phyloP scores from a whole-genome alignment of 2,329 filamentous ascomycete species.

The Blumeria graminis region DNA sequence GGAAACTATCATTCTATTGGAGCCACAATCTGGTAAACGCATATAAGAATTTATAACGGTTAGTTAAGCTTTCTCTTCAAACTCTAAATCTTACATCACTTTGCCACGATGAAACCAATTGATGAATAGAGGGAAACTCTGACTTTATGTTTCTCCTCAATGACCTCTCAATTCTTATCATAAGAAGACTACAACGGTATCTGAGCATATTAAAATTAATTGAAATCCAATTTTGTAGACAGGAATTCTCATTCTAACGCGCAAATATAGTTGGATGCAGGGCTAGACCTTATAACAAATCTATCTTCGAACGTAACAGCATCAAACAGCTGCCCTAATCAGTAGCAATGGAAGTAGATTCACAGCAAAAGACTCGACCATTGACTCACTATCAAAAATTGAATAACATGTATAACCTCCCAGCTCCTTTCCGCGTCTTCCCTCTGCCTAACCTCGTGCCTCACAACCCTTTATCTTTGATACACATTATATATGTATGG shows the following conservation, averaged over 20 bases:
- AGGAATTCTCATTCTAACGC: background rate
- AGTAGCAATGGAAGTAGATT: constrained; percentile 3
- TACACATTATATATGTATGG: constrained; percentile 60
- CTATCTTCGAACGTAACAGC: background rate
- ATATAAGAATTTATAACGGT: too few species aligned
- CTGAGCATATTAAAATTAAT: constrained; percentile 33
- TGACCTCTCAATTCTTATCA: constrained; percentile 37
- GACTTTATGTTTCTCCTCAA: constrained; percentile 29
- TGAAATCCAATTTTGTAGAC: background rate
- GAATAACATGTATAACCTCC: constrained; percentile 57
- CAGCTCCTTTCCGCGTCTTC: constrained; percentile 57
- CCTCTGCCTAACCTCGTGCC: constrained; percentile 76
- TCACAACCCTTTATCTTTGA: constrained; percentile 70
- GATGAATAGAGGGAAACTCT: constrained; percentile 8
- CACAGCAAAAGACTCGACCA: constrained; percentile 3
- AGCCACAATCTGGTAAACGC: too few species aligned
- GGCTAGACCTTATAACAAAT: background rate
- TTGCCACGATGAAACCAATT: too few species aligned
- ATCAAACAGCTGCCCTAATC: background rate
- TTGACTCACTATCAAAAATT: constrained; percentile 21
- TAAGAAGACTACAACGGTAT: constrained; percentile 86
- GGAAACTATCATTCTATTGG: too few species aligned
- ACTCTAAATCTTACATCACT: too few species aligned
- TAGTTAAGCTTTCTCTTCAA: too few species aligned
- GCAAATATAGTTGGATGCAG: background rate